phyloP scores from a whole-genome alignment of 1,139 yeast genomes.

The Geotrichum fermentans region DNA sequence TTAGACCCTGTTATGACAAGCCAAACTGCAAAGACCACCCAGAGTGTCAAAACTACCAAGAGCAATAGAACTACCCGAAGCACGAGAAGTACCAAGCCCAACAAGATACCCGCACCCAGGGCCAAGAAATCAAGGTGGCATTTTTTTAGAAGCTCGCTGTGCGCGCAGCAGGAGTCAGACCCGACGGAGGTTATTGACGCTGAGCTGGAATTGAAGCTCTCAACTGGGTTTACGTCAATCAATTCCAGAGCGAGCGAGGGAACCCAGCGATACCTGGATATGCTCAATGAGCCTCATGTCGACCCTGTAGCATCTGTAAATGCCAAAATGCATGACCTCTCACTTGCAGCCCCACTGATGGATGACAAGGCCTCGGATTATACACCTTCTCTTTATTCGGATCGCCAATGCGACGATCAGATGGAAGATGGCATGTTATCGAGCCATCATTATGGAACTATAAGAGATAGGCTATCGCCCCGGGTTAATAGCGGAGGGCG shows the following conservation, averaged over 20 bases:
- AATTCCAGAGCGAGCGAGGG: conserved; percentile 8
- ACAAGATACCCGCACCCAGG: not conserved
- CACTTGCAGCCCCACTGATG: not conserved
- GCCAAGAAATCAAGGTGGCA: not conserved
- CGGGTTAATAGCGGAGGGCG: too few species aligned
- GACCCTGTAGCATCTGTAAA: not conserved
- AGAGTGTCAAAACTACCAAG: too few species aligned
- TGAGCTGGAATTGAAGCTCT: not conserved
- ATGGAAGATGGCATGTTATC: not conserved
- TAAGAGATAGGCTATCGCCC: too few species aligned
- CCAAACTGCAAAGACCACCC: too few species aligned
- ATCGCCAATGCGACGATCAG: too few species aligned
- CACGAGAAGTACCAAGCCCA: not conserved
- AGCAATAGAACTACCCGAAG: too few species aligned
- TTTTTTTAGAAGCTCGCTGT: not conserved
- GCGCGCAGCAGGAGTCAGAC: too few species aligned
- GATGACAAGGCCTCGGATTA: not conserved
- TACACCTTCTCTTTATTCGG: conserved; percentile 2
- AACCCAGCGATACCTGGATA: not conserved
- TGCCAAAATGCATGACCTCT: not conserved
- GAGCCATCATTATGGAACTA: not conserved
- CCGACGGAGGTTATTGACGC: too few species aligned
- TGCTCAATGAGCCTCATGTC: not conserved
- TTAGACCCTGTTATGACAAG: too few species aligned
- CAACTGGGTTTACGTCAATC: conserved; percentile 1